These are phyloP conservation scores for Hypoxylon subgilvum DNA, from an alignment of 495 filamentous ascomycete genomes.

Conservation along the genomic window DNA sequence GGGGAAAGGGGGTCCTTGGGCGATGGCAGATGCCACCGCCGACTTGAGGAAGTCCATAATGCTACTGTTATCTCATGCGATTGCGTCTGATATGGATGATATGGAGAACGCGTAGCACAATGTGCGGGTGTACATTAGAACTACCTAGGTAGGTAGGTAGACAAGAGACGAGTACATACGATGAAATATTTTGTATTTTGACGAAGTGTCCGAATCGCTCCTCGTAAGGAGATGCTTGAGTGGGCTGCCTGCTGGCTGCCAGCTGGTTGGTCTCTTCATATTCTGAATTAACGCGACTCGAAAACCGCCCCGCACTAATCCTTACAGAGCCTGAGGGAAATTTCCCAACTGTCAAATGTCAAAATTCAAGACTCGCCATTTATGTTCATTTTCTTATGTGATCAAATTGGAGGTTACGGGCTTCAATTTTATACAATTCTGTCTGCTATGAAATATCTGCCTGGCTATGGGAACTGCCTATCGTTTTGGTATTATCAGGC, in stretches of 20 bases:
- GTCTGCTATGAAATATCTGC: neutral
- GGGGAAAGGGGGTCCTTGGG: constrained; percentile 89
- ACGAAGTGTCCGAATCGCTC: constrained; percentile 24
- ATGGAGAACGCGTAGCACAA: neutral
- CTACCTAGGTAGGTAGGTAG: neutral
- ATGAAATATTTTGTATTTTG: constrained; percentile 6
- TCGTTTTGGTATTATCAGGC: neutral
- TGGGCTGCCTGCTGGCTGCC: neutral
- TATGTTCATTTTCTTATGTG: too few species aligned
- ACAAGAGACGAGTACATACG: too few species aligned
- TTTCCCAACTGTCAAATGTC: too few species aligned
- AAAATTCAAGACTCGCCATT: too few species aligned
- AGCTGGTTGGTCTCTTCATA: too few species aligned
- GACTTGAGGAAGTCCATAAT: constrained; percentile 97
- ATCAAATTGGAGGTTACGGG: too few species aligned
- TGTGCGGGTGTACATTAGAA: neutral
- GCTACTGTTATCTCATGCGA: constrained; percentile 31
- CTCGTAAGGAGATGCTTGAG: too few species aligned
- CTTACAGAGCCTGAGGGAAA: neutral
- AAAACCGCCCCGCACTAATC: constrained; percentile 20
- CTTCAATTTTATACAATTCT: neutral
- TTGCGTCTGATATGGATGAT: neutral
- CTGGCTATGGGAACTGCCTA: neutral
- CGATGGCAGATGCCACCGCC: constrained; percentile 93
- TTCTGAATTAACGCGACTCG: too few species aligned